Base-by-base conservation (phyloP, 495 filamentous ascomycete species). In the Talaromyces borbonicus region DNA sequence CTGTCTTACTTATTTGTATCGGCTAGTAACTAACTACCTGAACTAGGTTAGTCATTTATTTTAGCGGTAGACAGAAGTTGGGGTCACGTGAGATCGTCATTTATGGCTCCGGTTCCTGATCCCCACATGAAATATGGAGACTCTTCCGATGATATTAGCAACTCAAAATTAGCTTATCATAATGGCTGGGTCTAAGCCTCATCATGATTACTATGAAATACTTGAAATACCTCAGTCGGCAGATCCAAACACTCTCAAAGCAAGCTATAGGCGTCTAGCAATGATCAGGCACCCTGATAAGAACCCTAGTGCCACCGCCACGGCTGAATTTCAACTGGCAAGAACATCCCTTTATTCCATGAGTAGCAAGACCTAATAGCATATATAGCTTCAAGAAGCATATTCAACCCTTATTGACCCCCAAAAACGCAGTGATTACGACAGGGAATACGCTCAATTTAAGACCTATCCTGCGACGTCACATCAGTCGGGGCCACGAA, bases 201-300 rank as follows among this genome's bases (percentile, higher is more conserved):
- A n/a, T 36, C 33, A 5, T n/a, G 16, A 36, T 36, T 36, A 36
- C n/a, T 36, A 36, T 36, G 16, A 36, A 36, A 36, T 36, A 36
- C 33, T 36, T 36, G n/a, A 18, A 36, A 36, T 36, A 7, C 33
- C 33, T 5, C 33, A 36, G n/a, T 36, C 33, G 33, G 33, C 33
- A 36, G 33, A 36, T 36, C 33, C n/a, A 5, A 36, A n/a, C 33
- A 36, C 33, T 5, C 5, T n/a, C 16, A 36, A 36, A n/a, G 33
- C 33, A n/a, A 36, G 33, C n/a, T 36, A 36, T 36, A 36, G 16
- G n/a, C 33, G 33, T 36, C 33, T 36, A 36, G 33, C 33, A 36
- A 36, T 5, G 33, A 36, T n/a, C 5, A 36, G n/a, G 33, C 33
- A 36, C n/a, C 33, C 33, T n/a, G 33, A 36, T 36, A 5, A 36